These are phyloP conservation scores for Cyclostephanos invisitatus DNA, from an alignment of 108 stramenopile species.

Conservation along the genomic window DNA sequence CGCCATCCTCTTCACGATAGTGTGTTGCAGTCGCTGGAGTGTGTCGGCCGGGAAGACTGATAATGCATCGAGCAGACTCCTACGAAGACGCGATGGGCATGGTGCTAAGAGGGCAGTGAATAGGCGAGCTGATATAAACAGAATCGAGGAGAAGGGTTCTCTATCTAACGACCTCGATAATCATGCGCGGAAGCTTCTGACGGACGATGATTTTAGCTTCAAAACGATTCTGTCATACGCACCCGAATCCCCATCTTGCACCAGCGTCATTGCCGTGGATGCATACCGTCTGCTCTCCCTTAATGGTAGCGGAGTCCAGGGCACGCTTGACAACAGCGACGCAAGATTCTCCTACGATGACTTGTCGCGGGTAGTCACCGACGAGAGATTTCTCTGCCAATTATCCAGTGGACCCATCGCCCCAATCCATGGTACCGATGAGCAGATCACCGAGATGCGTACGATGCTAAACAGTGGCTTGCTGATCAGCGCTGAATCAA, in stretches of 20 bases:
- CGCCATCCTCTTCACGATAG: neutral
- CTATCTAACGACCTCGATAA: neutral
- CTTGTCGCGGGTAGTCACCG: neutral
- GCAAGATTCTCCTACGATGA: neutral
- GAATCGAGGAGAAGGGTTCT: neutral
- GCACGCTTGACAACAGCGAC: neutral
- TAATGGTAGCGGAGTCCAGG: neutral
- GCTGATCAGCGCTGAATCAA: slow-evolving; percentile 26
- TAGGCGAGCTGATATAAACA: neutral
- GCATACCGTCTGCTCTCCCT: slow-evolving; percentile 3
- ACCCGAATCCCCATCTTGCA: neutral
- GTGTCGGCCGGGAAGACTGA: neutral
- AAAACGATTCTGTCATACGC: neutral
- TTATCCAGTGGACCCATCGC: slow-evolving; percentile 12
- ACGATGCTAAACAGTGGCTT: slow-evolving; percentile 26
- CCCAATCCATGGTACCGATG: slow-evolving; percentile 28
- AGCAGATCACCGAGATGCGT: slow-evolving; percentile 23
- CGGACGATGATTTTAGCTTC: too few relatives aligned
- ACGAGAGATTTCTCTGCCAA: slow-evolving; percentile 40
- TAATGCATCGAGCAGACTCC: neutral
- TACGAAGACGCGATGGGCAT: neutral
- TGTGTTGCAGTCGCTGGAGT: neutral
- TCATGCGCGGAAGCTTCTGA: too few relatives aligned
- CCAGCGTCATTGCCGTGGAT: slow-evolving; percentile 12
- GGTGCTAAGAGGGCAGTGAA: neutral